Evolutionary conservation across 108 stramenopile species (phyloP).

Genomic region (Stephanodiscus triporus): DNA sequence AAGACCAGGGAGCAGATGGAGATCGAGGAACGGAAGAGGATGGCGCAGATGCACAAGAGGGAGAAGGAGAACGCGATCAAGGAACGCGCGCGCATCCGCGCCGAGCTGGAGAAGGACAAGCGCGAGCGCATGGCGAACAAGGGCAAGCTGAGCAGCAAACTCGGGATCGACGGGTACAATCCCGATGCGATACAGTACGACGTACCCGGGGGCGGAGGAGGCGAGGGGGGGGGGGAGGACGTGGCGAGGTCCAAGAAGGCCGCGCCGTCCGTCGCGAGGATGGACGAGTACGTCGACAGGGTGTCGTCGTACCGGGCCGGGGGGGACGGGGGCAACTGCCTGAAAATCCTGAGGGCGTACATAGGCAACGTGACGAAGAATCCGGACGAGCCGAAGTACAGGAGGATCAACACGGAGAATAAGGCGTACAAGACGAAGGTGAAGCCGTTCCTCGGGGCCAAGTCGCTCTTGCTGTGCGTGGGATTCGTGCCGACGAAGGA

Average conservation of each 20-base stretch:
- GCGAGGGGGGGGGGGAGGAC: conserved; percentile 32
- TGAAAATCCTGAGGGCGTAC: conserved; percentile 86
- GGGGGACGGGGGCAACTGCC: conserved; percentile 92
- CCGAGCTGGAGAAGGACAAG: conserved; percentile 93
- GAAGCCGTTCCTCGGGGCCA: conserved; percentile 84
- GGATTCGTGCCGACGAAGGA: conserved; percentile 76
- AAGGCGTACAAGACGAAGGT: conserved; percentile 91
- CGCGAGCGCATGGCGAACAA: conserved; percentile 82
- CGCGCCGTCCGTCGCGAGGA: conserved; percentile 63
- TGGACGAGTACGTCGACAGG: conserved; percentile 85
- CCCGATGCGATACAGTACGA: conserved; percentile 91
- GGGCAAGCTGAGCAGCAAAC: conserved; percentile 79
- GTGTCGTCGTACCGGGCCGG: conserved; percentile 87
- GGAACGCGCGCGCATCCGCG: conserved; percentile 89
- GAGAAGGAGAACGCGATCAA: conserved; percentile 75
- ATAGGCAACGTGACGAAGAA: conserved; percentile 89
- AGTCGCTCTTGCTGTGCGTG: conserved; percentile 72
- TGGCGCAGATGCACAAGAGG: conserved; percentile 60
- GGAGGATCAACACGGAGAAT: conserved; percentile 92
- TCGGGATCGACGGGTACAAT: conserved; percentile 95
- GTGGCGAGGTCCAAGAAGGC: conserved; percentile 58
- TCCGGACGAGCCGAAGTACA: conserved; percentile 83
- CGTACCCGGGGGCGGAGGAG: conserved; percentile 33
- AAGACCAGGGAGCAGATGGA: conserved; percentile 91
- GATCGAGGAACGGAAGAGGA: conserved; percentile 80